Conservation (phyloP, 257 asterid species). For the Nicotiana noctiflora region DNA sequence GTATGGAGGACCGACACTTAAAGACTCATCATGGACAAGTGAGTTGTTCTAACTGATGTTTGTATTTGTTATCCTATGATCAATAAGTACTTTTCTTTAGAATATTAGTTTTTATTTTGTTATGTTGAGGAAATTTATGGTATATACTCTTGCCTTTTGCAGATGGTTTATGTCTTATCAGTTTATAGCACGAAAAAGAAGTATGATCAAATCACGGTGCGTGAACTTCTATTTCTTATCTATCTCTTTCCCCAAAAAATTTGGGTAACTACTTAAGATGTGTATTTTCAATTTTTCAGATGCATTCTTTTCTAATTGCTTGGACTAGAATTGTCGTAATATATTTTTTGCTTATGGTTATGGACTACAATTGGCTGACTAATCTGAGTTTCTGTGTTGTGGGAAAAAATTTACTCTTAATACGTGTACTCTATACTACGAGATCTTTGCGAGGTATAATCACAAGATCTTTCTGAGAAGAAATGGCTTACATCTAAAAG, state of each 20-base stretch:
- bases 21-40: slow-evolving; percentile 96
- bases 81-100: not conserved
- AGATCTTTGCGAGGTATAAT: too few species aligned
- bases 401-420: not conserved
- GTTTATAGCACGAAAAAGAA: too few species aligned
- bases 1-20: slow-evolving; percentile 93
- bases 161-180: slow-evolving; percentile 69
- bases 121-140: not conserved
- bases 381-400: not conserved
- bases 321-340: not conserved
- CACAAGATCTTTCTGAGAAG: too few species aligned
- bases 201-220: slow-evolving; percentile 47
- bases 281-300: not conserved
- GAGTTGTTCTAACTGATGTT: slow-evolving; percentile 21
- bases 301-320: not conserved
- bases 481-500: too few species aligned
- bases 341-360: not conserved
- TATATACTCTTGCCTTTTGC: slow-evolving; percentile 15
- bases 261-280: not conserved
- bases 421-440: too few species aligned
- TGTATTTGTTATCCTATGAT: not conserved
- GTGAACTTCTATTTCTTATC: not conserved
- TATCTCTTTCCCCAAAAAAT: not conserved
- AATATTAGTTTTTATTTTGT: not conserved
- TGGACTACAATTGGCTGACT: not conserved